Percentiles rank a stretch among this genome's conserved stretches.
Evolutionary conservation across 768 basidiomycete genomes (phyloP).

Genomic region (Favolaschia claudopus): DNA sequence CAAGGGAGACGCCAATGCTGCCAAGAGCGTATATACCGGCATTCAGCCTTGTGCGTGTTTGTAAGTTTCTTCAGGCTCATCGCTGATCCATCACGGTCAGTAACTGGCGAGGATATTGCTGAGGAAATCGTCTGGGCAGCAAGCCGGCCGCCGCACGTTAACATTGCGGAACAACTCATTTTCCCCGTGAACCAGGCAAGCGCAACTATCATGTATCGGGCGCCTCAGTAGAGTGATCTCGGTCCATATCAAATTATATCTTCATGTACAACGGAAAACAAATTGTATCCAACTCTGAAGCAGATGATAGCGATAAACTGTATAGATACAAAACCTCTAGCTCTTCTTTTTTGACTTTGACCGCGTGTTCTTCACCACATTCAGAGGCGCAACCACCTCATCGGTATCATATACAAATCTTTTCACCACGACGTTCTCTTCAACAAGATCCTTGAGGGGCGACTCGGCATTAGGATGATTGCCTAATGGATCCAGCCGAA

Average conservation of each 20-base stretch:
- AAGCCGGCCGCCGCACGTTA: conserved; percentile 89
- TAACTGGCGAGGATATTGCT: conserved; percentile 87
- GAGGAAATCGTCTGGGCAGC: conserved; percentile 99
- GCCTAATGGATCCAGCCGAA: conserved; percentile 74
- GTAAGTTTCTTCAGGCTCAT: conserved; percentile 1
- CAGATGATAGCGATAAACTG: conserved; percentile 8
- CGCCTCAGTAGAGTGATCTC: conserved; percentile 41
- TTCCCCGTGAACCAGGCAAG: conserved; percentile 84
- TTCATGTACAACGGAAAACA: conserved; percentile 9
- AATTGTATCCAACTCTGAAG: background rate
- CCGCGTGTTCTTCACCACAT: conserved; percentile 60
- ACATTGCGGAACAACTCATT: conserved; percentile 83
- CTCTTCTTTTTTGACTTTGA: conserved; percentile 59
- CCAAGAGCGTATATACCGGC: conserved; percentile 92
- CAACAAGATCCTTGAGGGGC: conserved; percentile 63
- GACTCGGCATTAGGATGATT: conserved; percentile 68
- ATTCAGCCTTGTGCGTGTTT: conserved; percentile 76
- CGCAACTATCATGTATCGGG: conserved; percentile 67
- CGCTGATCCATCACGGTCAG: conserved; percentile 44
- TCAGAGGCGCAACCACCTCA: conserved; percentile 32
- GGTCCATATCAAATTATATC: conserved; percentile 29
- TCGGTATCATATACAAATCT: conserved; percentile 86
- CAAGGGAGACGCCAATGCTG: conserved; percentile 82
- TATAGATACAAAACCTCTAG: conserved; percentile 21
- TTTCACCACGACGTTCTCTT: conserved; percentile 76